Percentiles rank a stretch among this genome's conserved stretches.
Conservation (phyloP, 2,329 filamentous ascomycete genomes). For the Fusarium robinianum region DNA sequence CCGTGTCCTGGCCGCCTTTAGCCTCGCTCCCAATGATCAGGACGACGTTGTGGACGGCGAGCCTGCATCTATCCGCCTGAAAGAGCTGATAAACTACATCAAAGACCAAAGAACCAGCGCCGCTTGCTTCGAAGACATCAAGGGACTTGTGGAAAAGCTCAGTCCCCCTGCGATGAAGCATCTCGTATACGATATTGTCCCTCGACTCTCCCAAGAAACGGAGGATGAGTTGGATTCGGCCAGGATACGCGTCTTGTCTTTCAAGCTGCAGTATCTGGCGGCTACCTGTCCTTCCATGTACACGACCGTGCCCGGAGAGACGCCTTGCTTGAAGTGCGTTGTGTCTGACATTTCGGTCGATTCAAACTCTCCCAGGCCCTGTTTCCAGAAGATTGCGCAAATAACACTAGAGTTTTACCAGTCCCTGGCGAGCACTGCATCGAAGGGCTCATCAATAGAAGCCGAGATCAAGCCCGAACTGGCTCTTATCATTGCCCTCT, state of each 20-base stretch:
- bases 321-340: conserved; percentile 30
- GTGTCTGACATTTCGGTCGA: conserved; percentile 31
- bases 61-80: conserved; percentile 40
- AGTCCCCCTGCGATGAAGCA: conserved; percentile 46
- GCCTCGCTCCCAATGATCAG: conserved; percentile 37
- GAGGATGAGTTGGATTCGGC: conserved; percentile 31
- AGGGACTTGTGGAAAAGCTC: conserved; percentile 49
- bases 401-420: conserved; percentile 28
- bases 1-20: conserved; percentile 45
- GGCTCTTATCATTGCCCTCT: conserved; percentile 42
- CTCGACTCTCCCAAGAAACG: conserved; percentile 38
- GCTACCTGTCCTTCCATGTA: conserved; percentile 44
- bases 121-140: conserved; percentile 54
- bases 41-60: conserved; percentile 36
- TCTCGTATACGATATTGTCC: conserved; percentile 46
- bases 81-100: conserved; percentile 45
- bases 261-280: conserved; percentile 52
- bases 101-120: conserved; percentile 43
- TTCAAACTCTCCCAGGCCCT: conserved; percentile 24
- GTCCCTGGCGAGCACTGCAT: conserved; percentile 13
- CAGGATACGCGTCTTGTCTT: conserved; percentile 41
- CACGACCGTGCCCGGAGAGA: conserved; percentile 21
- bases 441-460: conserved; percentile 25
- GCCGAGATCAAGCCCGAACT: conserved; percentile 41
- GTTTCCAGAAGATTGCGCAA: conserved; percentile 32